These are phyloP conservation scores for Paramecium pentaurelia DNA, from an alignment of 73 alveolate genomes.

Conservation along the genomic window DNA sequence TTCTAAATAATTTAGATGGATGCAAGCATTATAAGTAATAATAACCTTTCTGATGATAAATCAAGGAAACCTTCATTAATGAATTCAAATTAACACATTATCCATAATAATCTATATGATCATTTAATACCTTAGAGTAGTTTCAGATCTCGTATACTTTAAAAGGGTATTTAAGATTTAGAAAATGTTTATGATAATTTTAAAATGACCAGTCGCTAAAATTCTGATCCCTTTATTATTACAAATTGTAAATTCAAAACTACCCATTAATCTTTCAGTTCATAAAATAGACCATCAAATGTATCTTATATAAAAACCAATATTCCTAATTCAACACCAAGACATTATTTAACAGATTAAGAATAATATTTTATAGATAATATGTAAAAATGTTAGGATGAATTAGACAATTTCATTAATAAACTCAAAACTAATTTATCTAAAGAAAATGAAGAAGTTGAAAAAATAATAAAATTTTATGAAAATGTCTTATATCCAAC, in stretches of 20 bases:
- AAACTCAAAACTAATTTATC: neutral
- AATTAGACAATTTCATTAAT: neutral
- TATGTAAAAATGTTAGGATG: conserved; percentile 8
- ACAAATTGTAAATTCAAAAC: conserved; percentile 4
- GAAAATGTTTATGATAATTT: neutral
- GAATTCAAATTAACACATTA: neutral
- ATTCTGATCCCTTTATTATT: neutral
- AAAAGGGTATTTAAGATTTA: neutral
- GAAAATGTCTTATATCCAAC: conserved; percentile 21
- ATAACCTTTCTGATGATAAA: neutral
- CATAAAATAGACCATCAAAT: neutral
- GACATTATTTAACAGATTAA: neutral
- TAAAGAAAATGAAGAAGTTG: neutral
- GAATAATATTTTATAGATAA: neutral
- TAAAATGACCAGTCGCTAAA: conserved; percentile 16
- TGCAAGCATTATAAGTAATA: neutral
- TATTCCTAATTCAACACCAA: neutral
- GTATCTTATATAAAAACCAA: neutral
- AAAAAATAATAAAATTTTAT: conserved; percentile 12
- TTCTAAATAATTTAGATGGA: neutral
- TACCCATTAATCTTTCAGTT: neutral
- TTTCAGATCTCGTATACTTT: neutral
- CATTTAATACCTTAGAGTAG: neutral
- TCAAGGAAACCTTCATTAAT: neutral
- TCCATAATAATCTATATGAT: neutral